Evolutionary conservation across 345 rosid genomes (phyloP), one percentile per base, ranked within the genome.

Genomic region (Syzygium grande): DNA sequence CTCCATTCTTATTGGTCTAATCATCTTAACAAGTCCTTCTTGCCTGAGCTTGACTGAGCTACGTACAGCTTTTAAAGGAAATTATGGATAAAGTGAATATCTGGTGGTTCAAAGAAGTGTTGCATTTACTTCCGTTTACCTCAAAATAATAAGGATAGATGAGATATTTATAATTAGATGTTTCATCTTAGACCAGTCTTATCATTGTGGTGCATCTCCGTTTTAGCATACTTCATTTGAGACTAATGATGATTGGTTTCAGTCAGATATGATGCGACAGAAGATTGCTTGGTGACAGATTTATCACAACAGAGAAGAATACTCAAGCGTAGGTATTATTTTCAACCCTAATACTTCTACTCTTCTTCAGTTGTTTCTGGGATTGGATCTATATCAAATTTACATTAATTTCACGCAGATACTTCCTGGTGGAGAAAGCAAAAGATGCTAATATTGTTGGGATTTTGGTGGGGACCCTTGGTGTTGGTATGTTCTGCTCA

Each of bases 401-500:
- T 78, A 53, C 19, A 49, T 27, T 34, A 58, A 77, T 84, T 79
- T 91, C 87, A 79, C 94, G 89, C 93, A 97, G 99, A 92, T 97
- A 96, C 91, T 97, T 92, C 91, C 90, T 97, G 55, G 98, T 97
- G 91, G 99, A 97, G 93, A 97, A 94, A 91, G 99, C 99, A 88
- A 97, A 95, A 89, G 99, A 97, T 94, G 98, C 98, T 52, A 95
- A 95, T 90, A 94, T 97, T 84, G 90, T 97, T 85, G 99, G 99
- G 87, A 94, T 97, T 88, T 91, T 97, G 92, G 99, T 96, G 77
- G 99, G 99, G 85, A 96, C 99, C 55, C 99, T 97, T 84, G 98
- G 99, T 88, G 99, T 95, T 63, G 99, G 99, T 96, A 94, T 88
- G 95, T 85, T 88, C 46, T 51, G 61, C 85, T 38, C 29, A 43